These are phyloP conservation scores for Omphalotus olearius DNA, from an alignment of 1,284 basidiomycete genomes.

Conservation along the genomic window DNA sequence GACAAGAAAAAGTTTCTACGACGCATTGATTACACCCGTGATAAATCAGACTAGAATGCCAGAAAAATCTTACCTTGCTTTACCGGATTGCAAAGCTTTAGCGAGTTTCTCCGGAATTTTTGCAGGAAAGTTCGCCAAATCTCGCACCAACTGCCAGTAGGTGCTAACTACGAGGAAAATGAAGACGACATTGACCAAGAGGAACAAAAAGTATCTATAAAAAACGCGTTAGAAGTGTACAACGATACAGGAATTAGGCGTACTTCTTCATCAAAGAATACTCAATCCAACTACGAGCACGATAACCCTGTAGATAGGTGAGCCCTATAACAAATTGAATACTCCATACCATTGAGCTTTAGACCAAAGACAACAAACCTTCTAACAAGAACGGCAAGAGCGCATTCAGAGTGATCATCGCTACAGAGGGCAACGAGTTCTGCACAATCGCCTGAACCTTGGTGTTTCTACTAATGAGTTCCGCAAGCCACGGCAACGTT, in stretches of 20 bases:
- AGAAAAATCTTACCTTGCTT: constrained; percentile 47
- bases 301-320: constrained; percentile 86
- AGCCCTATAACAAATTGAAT: constrained; percentile 44
- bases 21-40: constrained; percentile 14
- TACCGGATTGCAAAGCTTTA: constrained; percentile 69
- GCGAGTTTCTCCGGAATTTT: constrained; percentile 91
- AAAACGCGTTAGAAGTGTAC: constrained; percentile 6
- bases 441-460: constrained; percentile 85
- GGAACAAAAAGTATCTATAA: constrained; percentile 86
- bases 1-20: constrained; percentile 89
- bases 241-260: constrained; percentile 20
- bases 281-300: constrained; percentile 88
- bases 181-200: constrained; percentile 93
- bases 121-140: constrained; percentile 82
- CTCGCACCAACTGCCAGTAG: constrained; percentile 84
- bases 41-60: background rate
- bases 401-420: constrained; percentile 88
- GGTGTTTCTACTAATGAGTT: constrained; percentile 75
- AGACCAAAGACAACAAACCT: constrained; percentile 42
- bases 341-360: background rate
- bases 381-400: constrained; percentile 87
- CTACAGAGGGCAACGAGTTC: constrained; percentile 88
- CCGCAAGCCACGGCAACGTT: constrained; percentile 79
- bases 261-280: constrained; percentile 92
- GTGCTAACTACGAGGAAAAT: constrained; percentile 91